phyloP scores from a whole-genome alignment of 768 basidiomycete genomes.

The Termitomyces sp. region DNA sequence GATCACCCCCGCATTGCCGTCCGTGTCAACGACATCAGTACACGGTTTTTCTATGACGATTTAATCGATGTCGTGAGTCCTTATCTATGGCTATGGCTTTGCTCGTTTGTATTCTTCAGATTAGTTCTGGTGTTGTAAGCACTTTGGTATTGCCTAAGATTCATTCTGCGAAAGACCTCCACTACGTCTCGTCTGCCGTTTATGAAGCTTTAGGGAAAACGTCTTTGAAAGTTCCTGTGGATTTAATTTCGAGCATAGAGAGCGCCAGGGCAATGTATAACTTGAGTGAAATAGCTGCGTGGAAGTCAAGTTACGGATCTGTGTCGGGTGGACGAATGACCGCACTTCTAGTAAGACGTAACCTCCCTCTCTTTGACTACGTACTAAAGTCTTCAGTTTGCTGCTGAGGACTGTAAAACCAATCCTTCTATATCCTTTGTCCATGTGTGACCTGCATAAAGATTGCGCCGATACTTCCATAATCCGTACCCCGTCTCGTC shows the following conservation, averaged over 20 bases:
- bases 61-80: slow-evolving; percentile 49
- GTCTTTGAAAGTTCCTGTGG: slow-evolving; percentile 30
- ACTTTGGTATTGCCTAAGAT: slow-evolving; percentile 86
- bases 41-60: slow-evolving; percentile 63
- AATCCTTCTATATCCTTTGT: neutral
- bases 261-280: slow-evolving; percentile 70
- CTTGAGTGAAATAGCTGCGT: slow-evolving; percentile 64
- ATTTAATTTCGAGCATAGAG: slow-evolving; percentile 80
- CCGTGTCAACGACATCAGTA: slow-evolving; percentile 62
- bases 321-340: slow-evolving; percentile 47
- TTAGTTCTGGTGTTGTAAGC: slow-evolving; percentile 35
- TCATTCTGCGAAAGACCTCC: slow-evolving; percentile 61
- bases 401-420: slow-evolving; percentile 84
- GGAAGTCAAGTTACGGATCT: slow-evolving; percentile 49
- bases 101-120: slow-evolving; percentile 15
- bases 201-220: slow-evolving; percentile 23
- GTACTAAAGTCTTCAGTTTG: slow-evolving; percentile 55
- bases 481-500: slow-evolving; percentile 65
- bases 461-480: slow-evolving; percentile 90
- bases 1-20: slow-evolving; percentile 54
- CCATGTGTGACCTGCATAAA: slow-evolving; percentile 22
- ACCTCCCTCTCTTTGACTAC: neutral
- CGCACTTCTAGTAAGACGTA: slow-evolving; percentile 57
- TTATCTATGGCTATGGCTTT: neutral
- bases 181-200: slow-evolving; percentile 49